Conservation (phyloP, 305 asterid genomes). For the Solanum hybrid region DNA sequence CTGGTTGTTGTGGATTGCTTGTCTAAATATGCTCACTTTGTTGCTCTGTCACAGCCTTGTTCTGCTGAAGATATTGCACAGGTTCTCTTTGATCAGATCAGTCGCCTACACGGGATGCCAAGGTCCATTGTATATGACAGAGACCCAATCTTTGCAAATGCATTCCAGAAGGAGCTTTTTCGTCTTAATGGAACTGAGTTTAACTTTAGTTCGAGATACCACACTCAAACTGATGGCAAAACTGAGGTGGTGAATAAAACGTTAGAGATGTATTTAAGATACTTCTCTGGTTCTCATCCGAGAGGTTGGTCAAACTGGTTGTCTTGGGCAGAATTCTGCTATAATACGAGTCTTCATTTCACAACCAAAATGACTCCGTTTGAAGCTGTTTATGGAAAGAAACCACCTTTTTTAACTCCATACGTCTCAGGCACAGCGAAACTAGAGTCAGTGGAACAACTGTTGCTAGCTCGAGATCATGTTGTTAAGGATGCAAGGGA, state of each 20-base stretch:
- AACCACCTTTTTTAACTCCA: background rate
- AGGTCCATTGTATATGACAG: background rate
- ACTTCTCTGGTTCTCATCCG: background rate
- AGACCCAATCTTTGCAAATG: background rate
- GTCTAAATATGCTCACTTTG: background rate
- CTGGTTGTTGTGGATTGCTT: background rate
- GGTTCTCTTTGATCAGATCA: background rate
- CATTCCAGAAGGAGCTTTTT: background rate
- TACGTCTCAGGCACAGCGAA: background rate
- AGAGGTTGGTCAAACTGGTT: background rate
- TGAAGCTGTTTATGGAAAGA: background rate
- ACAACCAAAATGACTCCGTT: background rate
- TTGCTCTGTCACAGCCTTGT: background rate
- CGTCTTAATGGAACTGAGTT: background rate
- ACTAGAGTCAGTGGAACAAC: background rate
- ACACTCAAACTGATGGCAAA: background rate
- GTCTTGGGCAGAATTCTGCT: background rate
- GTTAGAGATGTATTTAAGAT: background rate
- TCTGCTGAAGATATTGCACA: background rate
- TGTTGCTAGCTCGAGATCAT: background rate
- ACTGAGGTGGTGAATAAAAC: background rate
- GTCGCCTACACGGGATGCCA: background rate
- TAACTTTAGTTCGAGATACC: background rate
- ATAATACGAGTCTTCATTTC: background rate
- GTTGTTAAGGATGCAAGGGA: background rate